Conservation (phyloP, 768 basidiomycete species). For the Leccinum uliginosum region DNA sequence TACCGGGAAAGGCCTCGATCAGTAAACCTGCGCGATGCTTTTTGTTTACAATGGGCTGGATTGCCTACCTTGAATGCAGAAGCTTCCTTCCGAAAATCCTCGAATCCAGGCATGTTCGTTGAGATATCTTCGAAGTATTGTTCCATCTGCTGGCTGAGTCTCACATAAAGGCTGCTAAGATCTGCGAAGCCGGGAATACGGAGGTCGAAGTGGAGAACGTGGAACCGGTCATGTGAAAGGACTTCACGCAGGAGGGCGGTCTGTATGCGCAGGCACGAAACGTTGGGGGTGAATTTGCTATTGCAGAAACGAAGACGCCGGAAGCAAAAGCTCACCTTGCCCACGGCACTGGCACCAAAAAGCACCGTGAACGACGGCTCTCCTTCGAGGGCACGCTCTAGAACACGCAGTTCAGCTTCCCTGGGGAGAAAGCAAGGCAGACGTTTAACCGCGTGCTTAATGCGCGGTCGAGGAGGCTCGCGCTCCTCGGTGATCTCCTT, state of each 20-base stretch:
- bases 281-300: not conserved
- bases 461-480: constrained; percentile 60
- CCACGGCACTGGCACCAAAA: constrained; percentile 77
- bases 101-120: constrained; percentile 54
- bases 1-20: constrained; percentile 27
- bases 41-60: not conserved
- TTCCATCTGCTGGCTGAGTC: constrained; percentile 78
- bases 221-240: constrained; percentile 61
- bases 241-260: constrained; percentile 78
- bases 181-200: constrained; percentile 84
- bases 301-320: not conserved
- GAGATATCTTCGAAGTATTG: constrained; percentile 70
- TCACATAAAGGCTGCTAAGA: constrained; percentile 69
- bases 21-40: not conserved
- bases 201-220: constrained; percentile 81
- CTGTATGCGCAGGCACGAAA: constrained; percentile 30
- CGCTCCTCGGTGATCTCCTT: constrained; percentile 67
- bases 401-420: constrained; percentile 57
- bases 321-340: constrained; percentile 51
- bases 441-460: constrained; percentile 74
- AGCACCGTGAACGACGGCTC: constrained; percentile 78
- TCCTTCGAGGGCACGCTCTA: constrained; percentile 59
- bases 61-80: constrained; percentile 69
- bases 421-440: constrained; percentile 73
- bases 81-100: constrained; percentile 69